phyloP scores from a whole-genome alignment of 495 filamentous ascomycete species.

The Aspergillus bridgeri region DNA sequence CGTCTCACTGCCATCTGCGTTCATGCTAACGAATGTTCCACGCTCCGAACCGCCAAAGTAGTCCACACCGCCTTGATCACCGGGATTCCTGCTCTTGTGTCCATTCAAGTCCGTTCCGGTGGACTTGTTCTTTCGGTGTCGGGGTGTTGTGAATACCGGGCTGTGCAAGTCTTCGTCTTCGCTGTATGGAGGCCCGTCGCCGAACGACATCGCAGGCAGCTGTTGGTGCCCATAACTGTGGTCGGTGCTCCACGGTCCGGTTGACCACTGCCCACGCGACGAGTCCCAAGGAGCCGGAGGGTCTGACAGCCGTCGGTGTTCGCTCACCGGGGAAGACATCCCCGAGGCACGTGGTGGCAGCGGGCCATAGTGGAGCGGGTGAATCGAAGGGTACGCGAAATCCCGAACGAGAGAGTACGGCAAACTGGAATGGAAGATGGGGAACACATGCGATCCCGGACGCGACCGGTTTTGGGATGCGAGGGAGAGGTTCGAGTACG shows the following conservation, averaged over 20 bases:
- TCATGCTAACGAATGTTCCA: slow-evolving; percentile 62
- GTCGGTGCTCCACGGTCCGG: slow-evolving; percentile 46
- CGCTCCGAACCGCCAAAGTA: slow-evolving; percentile 48
- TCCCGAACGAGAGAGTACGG: slow-evolving; percentile 87
- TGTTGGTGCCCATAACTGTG: slow-evolving; percentile 52
- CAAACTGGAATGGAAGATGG: slow-evolving; percentile 83
- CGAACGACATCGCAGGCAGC: slow-evolving; percentile 80
- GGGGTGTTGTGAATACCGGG: slow-evolving; percentile 71
- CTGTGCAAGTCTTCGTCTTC: slow-evolving; percentile 96
- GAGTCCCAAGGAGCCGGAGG: slow-evolving; percentile 62
- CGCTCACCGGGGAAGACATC: slow-evolving; percentile 81
- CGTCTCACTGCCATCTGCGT: slow-evolving; percentile 70
- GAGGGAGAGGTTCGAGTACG: slow-evolving; percentile 59
- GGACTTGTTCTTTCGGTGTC: slow-evolving; percentile 83
- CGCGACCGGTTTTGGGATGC: slow-evolving; percentile 59
- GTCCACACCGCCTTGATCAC: slow-evolving; percentile 24
- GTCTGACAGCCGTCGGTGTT: slow-evolving; percentile 75
- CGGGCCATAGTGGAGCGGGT: slow-evolving; percentile 93
- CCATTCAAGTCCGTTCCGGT: slow-evolving; percentile 43
- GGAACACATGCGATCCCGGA: slow-evolving; percentile 72
- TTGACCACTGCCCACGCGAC: slow-evolving; percentile 49
- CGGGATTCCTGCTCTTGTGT: slow-evolving; percentile 43
- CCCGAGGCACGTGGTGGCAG: slow-evolving; percentile 71
- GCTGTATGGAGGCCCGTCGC: slow-evolving; percentile 92
- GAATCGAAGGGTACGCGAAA: slow-evolving; percentile 81